Percentiles rank a stretch among this genome's conserved stretches.
Conservation (phyloP, 2,329 filamentous ascomycete genomes). For the Dactylellina parvicollis region DNA sequence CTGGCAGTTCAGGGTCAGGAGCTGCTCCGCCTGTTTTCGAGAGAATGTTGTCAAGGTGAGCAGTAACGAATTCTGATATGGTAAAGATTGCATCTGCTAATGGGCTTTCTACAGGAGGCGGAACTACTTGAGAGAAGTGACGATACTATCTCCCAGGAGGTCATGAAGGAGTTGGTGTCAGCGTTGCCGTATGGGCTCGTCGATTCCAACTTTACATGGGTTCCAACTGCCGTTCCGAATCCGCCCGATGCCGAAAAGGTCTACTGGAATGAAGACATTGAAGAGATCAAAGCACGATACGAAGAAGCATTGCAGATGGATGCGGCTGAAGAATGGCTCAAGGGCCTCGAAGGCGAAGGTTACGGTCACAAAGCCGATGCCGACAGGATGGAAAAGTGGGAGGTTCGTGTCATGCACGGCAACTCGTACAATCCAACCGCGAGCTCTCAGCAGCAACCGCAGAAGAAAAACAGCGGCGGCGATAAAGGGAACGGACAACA, state of each 20-base stretch:
- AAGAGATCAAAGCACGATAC: conserved; percentile 72
- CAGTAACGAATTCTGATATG: conserved; percentile 44
- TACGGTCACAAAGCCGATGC: conserved; percentile 70
- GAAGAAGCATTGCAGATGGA: conserved; percentile 73
- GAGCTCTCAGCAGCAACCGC: conserved; percentile 1
- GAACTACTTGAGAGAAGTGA: conserved; percentile 72
- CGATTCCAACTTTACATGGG: conserved; percentile 56
- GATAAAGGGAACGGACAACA: conserved; percentile 17
- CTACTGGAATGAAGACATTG: conserved; percentile 72
- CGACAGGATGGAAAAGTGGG: conserved; percentile 80
- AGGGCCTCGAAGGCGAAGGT: conserved; percentile 74
- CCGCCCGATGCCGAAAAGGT: conserved; percentile 71
- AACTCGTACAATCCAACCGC: conserved; percentile 47
- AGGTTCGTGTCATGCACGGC: conserved; percentile 60
- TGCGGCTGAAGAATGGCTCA: conserved; percentile 79
- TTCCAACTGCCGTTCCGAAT: conserved; percentile 61
- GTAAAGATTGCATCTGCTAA: background rate
- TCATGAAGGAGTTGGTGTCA: conserved; percentile 71
- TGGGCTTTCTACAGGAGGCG: conserved; percentile 56
- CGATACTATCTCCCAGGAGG: conserved; percentile 71
- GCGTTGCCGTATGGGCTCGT: conserved; percentile 75
- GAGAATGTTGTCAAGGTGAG: conserved; percentile 73
- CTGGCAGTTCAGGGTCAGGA: conserved; percentile 76
- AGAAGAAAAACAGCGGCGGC: conserved; percentile 22
- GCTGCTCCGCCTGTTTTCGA: conserved; percentile 74